These are phyloP conservation scores for Cylindrotheca fusiformis DNA, from an alignment of 108 stramenopile genomes.

Conservation along the genomic window DNA sequence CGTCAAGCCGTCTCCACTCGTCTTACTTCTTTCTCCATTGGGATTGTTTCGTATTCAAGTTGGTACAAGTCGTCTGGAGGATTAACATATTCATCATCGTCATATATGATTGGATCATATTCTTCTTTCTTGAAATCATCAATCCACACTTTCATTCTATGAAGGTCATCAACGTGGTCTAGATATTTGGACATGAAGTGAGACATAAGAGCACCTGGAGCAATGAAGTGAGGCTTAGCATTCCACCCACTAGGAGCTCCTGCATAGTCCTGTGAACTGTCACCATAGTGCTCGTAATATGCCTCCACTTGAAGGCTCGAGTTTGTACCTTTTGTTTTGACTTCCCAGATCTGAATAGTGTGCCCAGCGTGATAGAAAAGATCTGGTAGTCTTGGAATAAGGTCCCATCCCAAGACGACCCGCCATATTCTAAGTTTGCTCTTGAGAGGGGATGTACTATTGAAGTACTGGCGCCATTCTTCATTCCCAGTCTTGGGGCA, in stretches of 20 bases:
- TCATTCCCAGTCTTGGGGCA: conserved; percentile 74
- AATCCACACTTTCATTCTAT: conserved; percentile 5
- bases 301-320: conserved; percentile 11
- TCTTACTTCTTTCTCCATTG: too few relatives aligned
- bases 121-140: conserved; percentile 7
- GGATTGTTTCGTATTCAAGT: too few relatives aligned
- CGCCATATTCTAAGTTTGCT: conserved; percentile 34
- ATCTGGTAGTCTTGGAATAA: conserved; percentile 77
- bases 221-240: conserved; percentile 49
- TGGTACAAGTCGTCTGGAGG: conserved; percentile 32
- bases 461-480: conserved; percentile 48
- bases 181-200: conserved; percentile 44
- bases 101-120: conserved; percentile 9
- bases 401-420: conserved; percentile 67
- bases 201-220: conserved; percentile 52
- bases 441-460: conserved; percentile 34
- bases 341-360: conserved; percentile 68
- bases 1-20: too few relatives aligned
- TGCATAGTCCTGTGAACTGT: conserved; percentile 28
- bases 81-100: conserved; percentile 20
- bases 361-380: conserved; percentile 78
- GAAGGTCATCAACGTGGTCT: conserved; percentile 15
- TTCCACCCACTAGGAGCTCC: conserved; percentile 75
- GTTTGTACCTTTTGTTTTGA: conserved; percentile 17
- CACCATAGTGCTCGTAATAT: conserved; percentile 46